These are phyloP conservation scores for Apostasia shenzhenica DNA, from an alignment of 106 monocot genomes.

Conservation along the genomic window DNA sequence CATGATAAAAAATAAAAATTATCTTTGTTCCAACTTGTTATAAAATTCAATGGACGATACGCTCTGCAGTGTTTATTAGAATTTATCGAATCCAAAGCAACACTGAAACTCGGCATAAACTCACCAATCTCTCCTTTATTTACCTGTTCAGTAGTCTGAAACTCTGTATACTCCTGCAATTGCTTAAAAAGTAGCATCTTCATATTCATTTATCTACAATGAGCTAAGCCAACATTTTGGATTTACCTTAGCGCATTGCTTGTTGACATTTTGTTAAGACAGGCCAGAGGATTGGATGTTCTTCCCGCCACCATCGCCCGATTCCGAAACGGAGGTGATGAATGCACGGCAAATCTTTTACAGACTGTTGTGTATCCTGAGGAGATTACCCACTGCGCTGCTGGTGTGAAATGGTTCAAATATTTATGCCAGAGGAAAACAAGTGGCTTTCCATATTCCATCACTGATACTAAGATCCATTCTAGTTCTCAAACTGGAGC, in stretches of 20 bases:
- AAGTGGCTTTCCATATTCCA: neutral
- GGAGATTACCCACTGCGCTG: slow-evolving; percentile 81
- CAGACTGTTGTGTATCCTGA: slow-evolving; percentile 77
- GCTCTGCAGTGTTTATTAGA: no score
- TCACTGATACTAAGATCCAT: neutral
- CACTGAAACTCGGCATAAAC: no score
- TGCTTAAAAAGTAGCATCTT: no score
- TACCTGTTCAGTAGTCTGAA: no score
- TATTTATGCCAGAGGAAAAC: slow-evolving; percentile 42
- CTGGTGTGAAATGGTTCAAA: slow-evolving; percentile 89
- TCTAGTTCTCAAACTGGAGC: neutral
- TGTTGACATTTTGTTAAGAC: slow-evolving; percentile 3
- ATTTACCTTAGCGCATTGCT: neutral
- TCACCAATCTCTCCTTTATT: no score
- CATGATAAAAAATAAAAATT: no score
- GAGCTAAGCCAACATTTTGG: neutral
- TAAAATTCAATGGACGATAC: no score
- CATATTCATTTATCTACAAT: no score
- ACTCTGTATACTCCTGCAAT: no score
- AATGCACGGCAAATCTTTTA: slow-evolving; percentile 55
- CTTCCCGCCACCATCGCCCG: slow-evolving; percentile 74
- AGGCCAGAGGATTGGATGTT: slow-evolving; percentile 90
- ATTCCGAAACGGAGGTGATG: slow-evolving; percentile 72
- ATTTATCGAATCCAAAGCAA: no score
- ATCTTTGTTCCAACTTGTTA: no score